phyloP scores from a whole-genome alignment of 1,284 basidiomycete species.

The Xerocomus cyaneibrunnescens region DNA sequence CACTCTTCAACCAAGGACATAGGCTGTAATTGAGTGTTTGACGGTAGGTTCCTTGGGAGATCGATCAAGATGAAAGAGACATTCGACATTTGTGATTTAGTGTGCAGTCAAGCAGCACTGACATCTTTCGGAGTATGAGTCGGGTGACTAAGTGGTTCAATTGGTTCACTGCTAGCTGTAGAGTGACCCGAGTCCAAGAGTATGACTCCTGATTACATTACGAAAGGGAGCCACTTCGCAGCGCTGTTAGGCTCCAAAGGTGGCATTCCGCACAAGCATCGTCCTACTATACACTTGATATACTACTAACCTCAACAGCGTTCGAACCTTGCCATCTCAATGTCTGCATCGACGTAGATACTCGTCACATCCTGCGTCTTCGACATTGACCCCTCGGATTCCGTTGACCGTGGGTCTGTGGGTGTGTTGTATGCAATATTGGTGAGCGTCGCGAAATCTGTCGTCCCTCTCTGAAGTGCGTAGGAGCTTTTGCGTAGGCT shows the following conservation, averaged over 20 bases:
- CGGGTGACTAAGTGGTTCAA: too few relatives aligned
- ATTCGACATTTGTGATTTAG: conserved; percentile 6
- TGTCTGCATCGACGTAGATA: not conserved
- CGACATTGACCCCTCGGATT: not conserved
- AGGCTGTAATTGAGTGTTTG: not conserved
- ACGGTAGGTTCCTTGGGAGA: not conserved
- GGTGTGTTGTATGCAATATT: not conserved
- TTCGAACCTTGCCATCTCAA: too few relatives aligned
- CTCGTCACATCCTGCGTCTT: not conserved
- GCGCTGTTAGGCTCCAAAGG: too few relatives aligned
- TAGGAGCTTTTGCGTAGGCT: conserved; percentile 10
- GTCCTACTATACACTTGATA: too few relatives aligned
- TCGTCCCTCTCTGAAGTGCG: not conserved
- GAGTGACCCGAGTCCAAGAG: too few relatives aligned
- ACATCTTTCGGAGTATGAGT: too few relatives aligned
- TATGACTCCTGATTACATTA: too few relatives aligned
- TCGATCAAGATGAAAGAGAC: conserved; percentile 5
- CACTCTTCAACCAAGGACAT: conserved; percentile 5
- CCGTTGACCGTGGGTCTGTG: not conserved
- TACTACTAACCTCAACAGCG: too few relatives aligned
- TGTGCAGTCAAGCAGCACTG: too few relatives aligned
- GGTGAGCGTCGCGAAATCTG: not conserved
- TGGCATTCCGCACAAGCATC: too few relatives aligned
- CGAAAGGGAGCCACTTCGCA: too few relatives aligned
- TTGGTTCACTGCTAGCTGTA: too few relatives aligned